phyloP scores from a whole-genome alignment of 1,139 yeast species.

The Ogataea hybrid region DNA sequence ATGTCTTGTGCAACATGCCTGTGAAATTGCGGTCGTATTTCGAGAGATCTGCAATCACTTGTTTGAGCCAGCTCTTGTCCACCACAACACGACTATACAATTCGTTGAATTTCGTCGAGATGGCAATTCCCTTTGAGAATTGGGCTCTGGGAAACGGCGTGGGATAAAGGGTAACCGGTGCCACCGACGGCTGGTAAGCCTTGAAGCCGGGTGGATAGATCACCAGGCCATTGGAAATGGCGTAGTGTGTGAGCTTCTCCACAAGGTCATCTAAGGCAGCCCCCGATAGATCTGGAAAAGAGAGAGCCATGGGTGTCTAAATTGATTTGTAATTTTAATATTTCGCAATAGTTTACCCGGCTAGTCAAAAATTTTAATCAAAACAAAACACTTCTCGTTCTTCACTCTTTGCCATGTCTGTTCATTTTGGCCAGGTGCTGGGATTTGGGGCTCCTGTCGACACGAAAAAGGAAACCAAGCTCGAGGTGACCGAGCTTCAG shows the following conservation, averaged over 20 bases:
- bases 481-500: constrained; percentile 26
- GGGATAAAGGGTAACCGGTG: constrained; percentile 89
- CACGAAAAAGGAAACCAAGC: constrained; percentile 16
- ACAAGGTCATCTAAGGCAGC: constrained; percentile 25
- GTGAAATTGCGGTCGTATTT: constrained; percentile 74
- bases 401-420: constrained; percentile 19
- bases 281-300: constrained; percentile 4
- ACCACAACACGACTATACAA: constrained; percentile 68
- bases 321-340: constrained; percentile 3
- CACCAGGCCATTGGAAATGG: constrained; percentile 71
- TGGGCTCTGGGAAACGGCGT: constrained; percentile 76
- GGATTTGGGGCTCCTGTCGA: constrained; percentile 18
- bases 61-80: constrained; percentile 56
- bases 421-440: constrained; percentile 28
- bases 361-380: constrained; percentile 14
- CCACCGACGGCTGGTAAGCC: constrained; percentile 51
- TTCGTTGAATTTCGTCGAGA: constrained; percentile 71
- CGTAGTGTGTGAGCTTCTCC: constrained; percentile 67
- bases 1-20: constrained; percentile 67
- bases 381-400: constrained; percentile 11
- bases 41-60: constrained; percentile 54
- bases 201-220: constrained; percentile 67
- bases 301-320: constrained; percentile 1
- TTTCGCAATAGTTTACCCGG: constrained; percentile 10
- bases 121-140: constrained; percentile 62